These are phyloP conservation scores for Lanmaoa pseudosensibilis DNA, from an alignment of 768 basidiomycete species.

Conservation along the genomic window DNA sequence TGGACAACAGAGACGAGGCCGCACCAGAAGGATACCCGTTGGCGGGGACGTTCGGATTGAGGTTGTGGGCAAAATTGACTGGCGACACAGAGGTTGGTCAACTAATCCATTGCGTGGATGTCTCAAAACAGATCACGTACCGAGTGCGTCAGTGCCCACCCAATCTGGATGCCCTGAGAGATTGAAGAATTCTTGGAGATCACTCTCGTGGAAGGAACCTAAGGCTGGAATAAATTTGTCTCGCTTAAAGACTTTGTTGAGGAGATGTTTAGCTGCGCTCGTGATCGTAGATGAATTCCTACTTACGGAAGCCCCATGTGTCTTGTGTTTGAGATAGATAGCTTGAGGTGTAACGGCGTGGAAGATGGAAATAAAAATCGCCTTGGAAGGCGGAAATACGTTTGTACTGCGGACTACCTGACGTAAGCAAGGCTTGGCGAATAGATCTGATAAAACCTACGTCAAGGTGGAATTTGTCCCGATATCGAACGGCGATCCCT, in stretches of 20 bases:
- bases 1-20: too few relatives aligned
- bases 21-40: too few relatives aligned
- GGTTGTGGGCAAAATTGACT: conserved; percentile 4
- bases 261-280: too few relatives aligned
- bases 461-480: conserved; percentile 19
- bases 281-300: neutral
- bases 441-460: too few relatives aligned
- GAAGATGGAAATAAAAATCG: neutral
- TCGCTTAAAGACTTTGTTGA: conserved; percentile 14
- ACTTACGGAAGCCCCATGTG: conserved; percentile 15
- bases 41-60: too few relatives aligned
- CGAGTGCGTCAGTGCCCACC: conserved; percentile 14
- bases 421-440: too few relatives aligned
- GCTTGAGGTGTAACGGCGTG: conserved; percentile 8
- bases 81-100: neutral
- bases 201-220: conserved; percentile 10
- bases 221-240: conserved; percentile 12
- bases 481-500: conserved; percentile 1
- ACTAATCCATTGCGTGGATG: neutral
- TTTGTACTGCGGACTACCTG: neutral
- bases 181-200: conserved; percentile 15
- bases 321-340: conserved; percentile 14
- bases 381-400: conserved; percentile 19
- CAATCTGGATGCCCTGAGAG: conserved; percentile 11
- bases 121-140: neutral